Evolutionary conservation across 1,284 basidiomycete species (phyloP), one percentile per base, ranked within the genome.

Genomic region (Clitocybe nebularis): DNA sequence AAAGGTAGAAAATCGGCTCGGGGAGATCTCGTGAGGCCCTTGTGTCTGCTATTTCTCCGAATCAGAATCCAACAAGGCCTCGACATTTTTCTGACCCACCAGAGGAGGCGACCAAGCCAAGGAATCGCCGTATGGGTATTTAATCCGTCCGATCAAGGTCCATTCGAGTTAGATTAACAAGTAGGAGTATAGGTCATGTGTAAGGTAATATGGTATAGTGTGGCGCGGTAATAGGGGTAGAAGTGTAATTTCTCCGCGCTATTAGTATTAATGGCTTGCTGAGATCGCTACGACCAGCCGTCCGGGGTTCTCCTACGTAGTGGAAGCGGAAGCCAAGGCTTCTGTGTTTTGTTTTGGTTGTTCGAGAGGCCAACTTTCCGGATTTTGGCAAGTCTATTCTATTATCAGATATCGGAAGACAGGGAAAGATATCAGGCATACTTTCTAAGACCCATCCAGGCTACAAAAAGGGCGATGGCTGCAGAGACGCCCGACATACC

Each of bases 391-490:
- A 75, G 60, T 44, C 70, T 74, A 36, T 37, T 39, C 20, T 40
- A 39, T 44, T 16, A 13, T 43, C 43, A 20, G 45, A 22, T 30
- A 10, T 32, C n/a, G n/a, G n/a, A 23, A 20, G 29, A 45, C 8
- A 38, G 14, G 36, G 26, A 13, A 41, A 23, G 9, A 25, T 17
- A 41, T 37, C 13, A 44, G 5, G 55, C 57, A 29, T 57, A 85
- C 84, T 69, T 79, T 55, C 79, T 73, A 17, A 88, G 63, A 7
- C 84, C 85, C 20, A 63, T 55, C 69, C 69, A 79, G 5, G 79
- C 73, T 37, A 85, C 77, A 14, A 79, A 53, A 17, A 74, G 53
- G 8, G 79, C 80, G 25, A 81, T 55, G 41, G 71, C 64, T 24
- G 75, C 65, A 9, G 82, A 76, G 6, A 72, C 53, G 9, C 63